Base-by-base conservation (phyloP, 768 basidiomycete species). In the Russula abietina region DNA sequence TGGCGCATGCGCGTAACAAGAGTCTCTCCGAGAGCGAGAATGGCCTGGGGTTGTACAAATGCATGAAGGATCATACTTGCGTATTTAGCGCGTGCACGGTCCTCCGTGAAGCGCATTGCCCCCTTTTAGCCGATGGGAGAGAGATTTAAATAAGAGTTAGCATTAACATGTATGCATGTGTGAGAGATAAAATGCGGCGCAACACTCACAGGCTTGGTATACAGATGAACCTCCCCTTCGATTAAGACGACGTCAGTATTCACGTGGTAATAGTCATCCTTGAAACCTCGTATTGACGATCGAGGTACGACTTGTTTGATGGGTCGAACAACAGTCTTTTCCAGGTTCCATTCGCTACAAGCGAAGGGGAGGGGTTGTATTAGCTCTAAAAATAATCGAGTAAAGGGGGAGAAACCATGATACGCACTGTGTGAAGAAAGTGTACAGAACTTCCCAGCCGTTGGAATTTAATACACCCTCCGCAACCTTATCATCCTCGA, bases 391-490 rank as follows among this genome's bases (percentile, higher is more conserved):
- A 17, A 33, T 14, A 6, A 16, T 10, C 3, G 43, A 17, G 51
- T 17, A 30, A 4, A 19, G 30, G 9, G 10, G 17, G 10, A 53
- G 33, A 10, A 33, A 32, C 9, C 48, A 3, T 6, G 49, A 28
- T 8, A 74, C 79, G 69, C 60, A 81, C 80, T 68, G 68, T 62
- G 73, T 71, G 10, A 70, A 67, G 45, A 73, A 81, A 16, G 79
- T 78, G 57, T 78, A 73, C 53, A 79, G 53, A 30, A 76, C 71
- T 53, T 75, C 73, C 39, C 75, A 79, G 0, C 79, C 80, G 19
- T 77, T 75, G 55, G 70, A 70, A 36, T 69, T 69, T 28, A 81
- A 67, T 36, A 74, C 59, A 7, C 70, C 55, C 17, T 74, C 74
- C 4, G 79, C 58, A 5, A 69, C 69, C 11, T 72, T 69, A 16